Base-by-base conservation (phyloP, 2,329 filamentous ascomycete species). In the Venturiaceae sp. region DNA sequence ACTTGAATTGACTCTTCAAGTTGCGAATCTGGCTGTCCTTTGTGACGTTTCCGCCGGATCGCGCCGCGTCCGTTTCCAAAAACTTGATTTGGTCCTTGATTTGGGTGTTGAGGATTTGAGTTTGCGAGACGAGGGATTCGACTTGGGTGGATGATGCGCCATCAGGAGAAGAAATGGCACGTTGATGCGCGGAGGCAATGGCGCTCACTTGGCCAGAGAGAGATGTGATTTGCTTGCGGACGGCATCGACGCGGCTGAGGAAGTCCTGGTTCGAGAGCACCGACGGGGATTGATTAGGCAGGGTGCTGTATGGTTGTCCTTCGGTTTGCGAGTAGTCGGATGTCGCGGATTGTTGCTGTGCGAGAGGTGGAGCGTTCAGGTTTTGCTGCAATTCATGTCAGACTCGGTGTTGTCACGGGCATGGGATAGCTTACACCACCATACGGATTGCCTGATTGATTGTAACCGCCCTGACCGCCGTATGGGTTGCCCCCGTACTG, bases 51-150 rank as follows among this genome's bases (percentile, higher is more conserved):
- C 78, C 78, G 58, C 76, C 75, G 69, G 85, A 87, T 69, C 83
- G 83, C 69, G 79, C 76, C 50, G 85, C 81, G 70, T 92, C 88
- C 61, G 75, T 77, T 74, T 91, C 87, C 58, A 92, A 78, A 64
- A 81, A 82, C 72, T 88, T 88, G 76, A 92, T 88, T 73, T 88
- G 84, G 68, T 89, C 85, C 69, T 87, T 86, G 77, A 92, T 89
- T 63, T 81, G 78, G n/a, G 82, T 84, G 74, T 88, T 90, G 66
- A 85, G 81, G 63, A 84, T 75, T 70, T 89, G 85, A 5, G 87
- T 90, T 65, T 88, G 78, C 50, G 84, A 77, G 59, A 90, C 81
- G 57, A 87, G 78, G 65, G 80, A 77, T 71, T 92, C 85, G 26
- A 90, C 79, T 71, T 84, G 81, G 53, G 70, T 68, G 0, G 78